Conservation (phyloP, 2,329 filamentous ascomycete genomes). For the Fusarium siculi region DNA sequence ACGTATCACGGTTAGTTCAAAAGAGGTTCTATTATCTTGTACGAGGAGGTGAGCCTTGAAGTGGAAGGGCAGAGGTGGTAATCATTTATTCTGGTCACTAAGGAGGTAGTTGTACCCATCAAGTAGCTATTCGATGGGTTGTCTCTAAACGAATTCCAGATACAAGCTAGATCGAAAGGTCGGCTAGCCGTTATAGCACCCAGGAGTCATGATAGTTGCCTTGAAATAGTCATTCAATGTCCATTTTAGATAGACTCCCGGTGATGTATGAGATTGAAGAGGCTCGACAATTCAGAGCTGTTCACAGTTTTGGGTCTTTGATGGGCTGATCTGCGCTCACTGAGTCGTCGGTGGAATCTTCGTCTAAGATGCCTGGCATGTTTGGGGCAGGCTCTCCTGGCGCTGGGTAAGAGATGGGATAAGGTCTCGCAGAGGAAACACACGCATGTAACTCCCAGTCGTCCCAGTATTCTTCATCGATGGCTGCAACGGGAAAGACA, state of each 20-base stretch:
- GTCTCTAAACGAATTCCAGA: background rate
- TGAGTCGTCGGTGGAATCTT: too few species aligned
- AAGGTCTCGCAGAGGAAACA: background rate
- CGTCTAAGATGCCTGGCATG: fast-evolving
- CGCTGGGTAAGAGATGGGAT: background rate
- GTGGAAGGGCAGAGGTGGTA: fast-evolving
- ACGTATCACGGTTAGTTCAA: background rate
- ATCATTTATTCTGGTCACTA: background rate
- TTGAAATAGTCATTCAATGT: fast-evolving
- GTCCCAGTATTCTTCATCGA: background rate
- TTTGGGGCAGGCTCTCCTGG: fast-evolving
- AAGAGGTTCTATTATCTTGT: fast-evolving
- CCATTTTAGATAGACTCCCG: background rate
- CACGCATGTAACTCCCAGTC: background rate
- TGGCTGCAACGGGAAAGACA: background rate
- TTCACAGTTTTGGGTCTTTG: background rate
- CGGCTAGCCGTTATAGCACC: too few species aligned
- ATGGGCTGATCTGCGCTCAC: too few species aligned
- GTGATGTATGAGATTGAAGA: too few species aligned
- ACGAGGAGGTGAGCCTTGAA: background rate
- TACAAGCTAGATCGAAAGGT: background rate
- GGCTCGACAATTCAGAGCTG: background rate
- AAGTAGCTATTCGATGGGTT: background rate
- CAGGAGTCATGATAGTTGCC: fast-evolving
- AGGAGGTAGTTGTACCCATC: background rate